These are phyloP conservation scores for Phalaenopsis equestris DNA, from an alignment of 106 monocot species.

Conservation along the genomic window DNA sequence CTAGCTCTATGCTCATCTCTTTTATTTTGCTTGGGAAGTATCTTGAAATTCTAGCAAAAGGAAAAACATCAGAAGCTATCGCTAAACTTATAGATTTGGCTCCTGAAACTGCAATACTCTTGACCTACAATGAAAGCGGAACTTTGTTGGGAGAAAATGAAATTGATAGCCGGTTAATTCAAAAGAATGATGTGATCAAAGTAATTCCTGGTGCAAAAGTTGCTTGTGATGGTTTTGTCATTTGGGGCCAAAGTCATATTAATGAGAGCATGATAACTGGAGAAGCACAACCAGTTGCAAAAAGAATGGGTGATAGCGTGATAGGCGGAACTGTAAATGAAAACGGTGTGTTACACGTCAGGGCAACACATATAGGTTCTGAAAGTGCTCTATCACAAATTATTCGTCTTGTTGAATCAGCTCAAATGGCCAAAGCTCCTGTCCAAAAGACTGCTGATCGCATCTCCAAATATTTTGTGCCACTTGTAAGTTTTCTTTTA, in stretches of 20 bases:
- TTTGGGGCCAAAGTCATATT: constrained; percentile 90
- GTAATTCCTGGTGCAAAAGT: constrained; percentile 24
- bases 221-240: constrained; percentile 36
- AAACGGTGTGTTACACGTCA: constrained; percentile 81
- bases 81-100: constrained; percentile 16
- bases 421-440: constrained; percentile 94
- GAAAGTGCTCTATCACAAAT: constrained; percentile 78
- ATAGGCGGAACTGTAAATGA: constrained; percentile 90
- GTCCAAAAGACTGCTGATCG: constrained; percentile 84
- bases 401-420: constrained; percentile 81
- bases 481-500: constrained; percentile 43
- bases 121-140: constrained; percentile 8
- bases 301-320: constrained; percentile 64
- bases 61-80: constrained; percentile 31
- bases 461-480: constrained; percentile 86
- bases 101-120: constrained; percentile 18
- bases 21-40: constrained; percentile 30
- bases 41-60: constrained; percentile 26
- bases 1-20: constrained; percentile 25
- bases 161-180: constrained; percentile 20
- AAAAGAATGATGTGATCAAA: constrained; percentile 28
- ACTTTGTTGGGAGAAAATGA: constrained; percentile 14
- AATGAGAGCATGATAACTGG: constrained; percentile 98
- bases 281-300: constrained; percentile 71
- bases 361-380: constrained; percentile 68